These are phyloP conservation scores for Babesia microti DNA, from an alignment of 169 alveolate species.

Conservation along the genomic window DNA sequence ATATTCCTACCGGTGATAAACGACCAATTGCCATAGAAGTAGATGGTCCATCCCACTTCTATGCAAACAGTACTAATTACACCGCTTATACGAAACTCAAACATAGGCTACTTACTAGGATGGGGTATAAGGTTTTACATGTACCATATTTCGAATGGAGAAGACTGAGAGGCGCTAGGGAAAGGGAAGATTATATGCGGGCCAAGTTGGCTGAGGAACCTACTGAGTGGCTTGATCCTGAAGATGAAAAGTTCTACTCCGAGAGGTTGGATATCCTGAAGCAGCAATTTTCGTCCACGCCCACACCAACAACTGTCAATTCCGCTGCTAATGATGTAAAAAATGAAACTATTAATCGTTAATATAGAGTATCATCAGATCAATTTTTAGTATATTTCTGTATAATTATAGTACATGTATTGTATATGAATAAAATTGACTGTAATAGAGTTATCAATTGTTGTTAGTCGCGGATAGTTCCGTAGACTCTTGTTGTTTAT, in stretches of 20 bases:
- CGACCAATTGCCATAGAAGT: slow-evolving; percentile 71
- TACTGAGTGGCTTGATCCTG: slow-evolving; percentile 81
- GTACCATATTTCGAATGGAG: slow-evolving; percentile 69
- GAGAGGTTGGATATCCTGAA: slow-evolving; percentile 61
- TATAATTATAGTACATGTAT: too few relatives aligned
- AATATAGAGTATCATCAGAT: too few relatives aligned
- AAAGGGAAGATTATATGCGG: slow-evolving; percentile 80
- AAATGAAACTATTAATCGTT: too few relatives aligned
- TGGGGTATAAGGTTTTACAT: slow-evolving; percentile 70
- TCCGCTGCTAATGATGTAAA: too few relatives aligned
- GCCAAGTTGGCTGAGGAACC: slow-evolving; percentile 76
- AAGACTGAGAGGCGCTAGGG: slow-evolving; percentile 69
- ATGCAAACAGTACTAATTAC: slow-evolving; percentile 73
- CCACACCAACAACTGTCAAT: too few relatives aligned
- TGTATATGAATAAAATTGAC: too few relatives aligned
- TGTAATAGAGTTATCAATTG: too few relatives aligned
- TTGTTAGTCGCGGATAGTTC: too few relatives aligned
- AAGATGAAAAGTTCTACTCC: slow-evolving; percentile 74
- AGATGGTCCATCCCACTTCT: slow-evolving; percentile 85
- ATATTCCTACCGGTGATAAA: slow-evolving; percentile 41
- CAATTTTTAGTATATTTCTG: too few relatives aligned
- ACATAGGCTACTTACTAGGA: slow-evolving; percentile 77
- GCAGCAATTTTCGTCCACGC: too few relatives aligned
- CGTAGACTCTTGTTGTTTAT: too few relatives aligned
- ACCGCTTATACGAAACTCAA: slow-evolving; percentile 75